Conservation (phyloP, 352 stramenopile genomes). For the Halophytophthora batemanensis region DNA sequence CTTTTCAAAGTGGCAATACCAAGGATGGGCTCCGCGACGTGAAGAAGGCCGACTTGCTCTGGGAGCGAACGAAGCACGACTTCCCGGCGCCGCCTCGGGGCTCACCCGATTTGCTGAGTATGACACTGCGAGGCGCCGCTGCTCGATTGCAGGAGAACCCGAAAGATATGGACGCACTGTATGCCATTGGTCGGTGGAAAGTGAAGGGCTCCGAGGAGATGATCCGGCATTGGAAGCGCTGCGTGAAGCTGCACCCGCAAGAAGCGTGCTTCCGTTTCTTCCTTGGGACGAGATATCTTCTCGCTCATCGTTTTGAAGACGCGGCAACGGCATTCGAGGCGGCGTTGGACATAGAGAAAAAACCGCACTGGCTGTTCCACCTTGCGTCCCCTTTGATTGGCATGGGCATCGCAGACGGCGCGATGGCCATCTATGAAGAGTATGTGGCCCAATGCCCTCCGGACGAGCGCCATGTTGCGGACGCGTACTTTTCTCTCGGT, state of each 20-base stretch:
- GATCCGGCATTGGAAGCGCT: constrained; percentile 30
- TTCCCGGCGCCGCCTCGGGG: constrained; percentile 6
- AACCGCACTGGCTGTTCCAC: constrained; percentile 29
- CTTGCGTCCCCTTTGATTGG: constrained; percentile 22
- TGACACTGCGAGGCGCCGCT: constrained; percentile 19
- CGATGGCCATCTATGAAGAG: constrained; percentile 20
- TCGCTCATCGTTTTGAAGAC: constrained; percentile 17
- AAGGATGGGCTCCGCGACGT: constrained; percentile 18
- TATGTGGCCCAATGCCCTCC: constrained; percentile 27
- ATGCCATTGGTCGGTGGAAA: constrained; percentile 31
- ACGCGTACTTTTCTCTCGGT: constrained; percentile 31
- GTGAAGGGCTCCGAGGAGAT: constrained; percentile 19
- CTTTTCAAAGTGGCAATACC: constrained; percentile 18
- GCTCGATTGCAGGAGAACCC: constrained; percentile 22
- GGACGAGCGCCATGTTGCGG: constrained; percentile 32
- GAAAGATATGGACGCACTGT: constrained; percentile 25
- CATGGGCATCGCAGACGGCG: constrained; percentile 18
- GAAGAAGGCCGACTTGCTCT: constrained; percentile 25
- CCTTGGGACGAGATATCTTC: constrained; percentile 25
- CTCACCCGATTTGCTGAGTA: constrained; percentile 10
- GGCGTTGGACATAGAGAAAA: constrained; percentile 24
- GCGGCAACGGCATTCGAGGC: constrained; percentile 22
- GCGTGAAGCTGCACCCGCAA: constrained; percentile 24
- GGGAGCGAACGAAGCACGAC: constrained; percentile 18
- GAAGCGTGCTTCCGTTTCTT: constrained; percentile 33